Conservation (phyloP, 306 rosid species). For the Inga laurina region DNA sequence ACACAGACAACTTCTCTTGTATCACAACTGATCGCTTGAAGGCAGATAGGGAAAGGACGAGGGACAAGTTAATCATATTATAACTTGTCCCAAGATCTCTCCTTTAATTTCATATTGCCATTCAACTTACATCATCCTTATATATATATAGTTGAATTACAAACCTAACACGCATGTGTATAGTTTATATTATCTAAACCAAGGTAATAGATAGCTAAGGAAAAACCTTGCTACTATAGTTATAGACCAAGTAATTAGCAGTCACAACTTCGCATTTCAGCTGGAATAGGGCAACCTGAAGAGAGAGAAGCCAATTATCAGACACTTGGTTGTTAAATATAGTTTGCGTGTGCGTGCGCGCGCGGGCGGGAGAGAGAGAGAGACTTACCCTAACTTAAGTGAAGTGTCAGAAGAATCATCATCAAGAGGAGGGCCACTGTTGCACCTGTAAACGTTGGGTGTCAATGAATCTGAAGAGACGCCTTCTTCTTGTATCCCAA, state of each 20-base stretch:
- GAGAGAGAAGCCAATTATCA: background rate
- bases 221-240: background rate
- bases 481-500: slow-evolving; percentile 23
- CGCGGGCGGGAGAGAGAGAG: background rate
- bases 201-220: background rate
- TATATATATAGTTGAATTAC: background rate
- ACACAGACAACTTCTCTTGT: background rate
- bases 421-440: slow-evolving; percentile 32
- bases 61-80: background rate
- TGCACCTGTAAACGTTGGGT: slow-evolving; percentile 32
- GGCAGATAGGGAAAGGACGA: background rate
- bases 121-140: background rate
- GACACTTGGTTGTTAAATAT: background rate
- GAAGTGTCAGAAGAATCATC: slow-evolving; percentile 34
- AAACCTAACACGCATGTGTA: background rate
- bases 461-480: slow-evolving; percentile 32
- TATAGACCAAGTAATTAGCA: background rate
- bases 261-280: background rate
- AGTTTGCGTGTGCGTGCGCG: background rate
- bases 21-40: background rate
- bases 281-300: background rate
- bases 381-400: slow-evolving; percentile 44
- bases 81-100: background rate
- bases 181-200: background rate
- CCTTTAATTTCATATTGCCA: background rate